Base-by-base conservation (phyloP, 75 land plant genomes). In the Pinus albicaulis region DNA sequence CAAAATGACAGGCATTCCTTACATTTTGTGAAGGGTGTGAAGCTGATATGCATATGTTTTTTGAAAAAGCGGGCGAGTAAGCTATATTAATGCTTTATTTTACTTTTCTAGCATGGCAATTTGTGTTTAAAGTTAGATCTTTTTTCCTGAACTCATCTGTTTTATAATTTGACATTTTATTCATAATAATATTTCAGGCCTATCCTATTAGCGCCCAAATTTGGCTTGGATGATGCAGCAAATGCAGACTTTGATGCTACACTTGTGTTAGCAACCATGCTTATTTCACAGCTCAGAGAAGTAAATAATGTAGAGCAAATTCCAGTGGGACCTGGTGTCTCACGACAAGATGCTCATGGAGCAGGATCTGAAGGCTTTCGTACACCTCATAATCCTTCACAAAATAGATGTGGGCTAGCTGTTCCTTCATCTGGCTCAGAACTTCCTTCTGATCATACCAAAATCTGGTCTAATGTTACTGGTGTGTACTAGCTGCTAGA, bases 61-160 rank as follows among this genome's bases (percentile, higher is more conserved):
- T 97, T 71, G 99, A 92, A 53, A 97, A 89, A 84, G 95, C 99
- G 74, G 99, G 99, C 86, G 91, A 95, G 99, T 97, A 95, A 74
- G 95, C 57, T 59, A 58, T 19, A 72, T 55, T 17, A 24, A 41
- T 57, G 57, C 55, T 65, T 25, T 81, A 17, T 41, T 66, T 7
- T 77, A 1, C n/a, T 63, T 25, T 25, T 26, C 59, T 24, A 34
- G 24, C n/a, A 66, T 63, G 34, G 13, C 13, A 15, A 56, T 62
- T 66, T 57, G 48, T 48, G 55, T 78, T 38, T 55, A 13, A 44
- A 41, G 60, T 41, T 7, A 44, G 44, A 60, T 44, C 2, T 14
- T 61, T 57, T 20, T 59, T 57, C 36, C 4, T 44, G 62, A 66
- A n/a, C 4, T 73, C 36, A 25, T 68, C 24, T 62, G 41, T 26